Evolutionary conservation across 2,329 filamentous ascomycete genomes (phyloP).

Genomic region (Arthrobotrys entomopaga): DNA sequence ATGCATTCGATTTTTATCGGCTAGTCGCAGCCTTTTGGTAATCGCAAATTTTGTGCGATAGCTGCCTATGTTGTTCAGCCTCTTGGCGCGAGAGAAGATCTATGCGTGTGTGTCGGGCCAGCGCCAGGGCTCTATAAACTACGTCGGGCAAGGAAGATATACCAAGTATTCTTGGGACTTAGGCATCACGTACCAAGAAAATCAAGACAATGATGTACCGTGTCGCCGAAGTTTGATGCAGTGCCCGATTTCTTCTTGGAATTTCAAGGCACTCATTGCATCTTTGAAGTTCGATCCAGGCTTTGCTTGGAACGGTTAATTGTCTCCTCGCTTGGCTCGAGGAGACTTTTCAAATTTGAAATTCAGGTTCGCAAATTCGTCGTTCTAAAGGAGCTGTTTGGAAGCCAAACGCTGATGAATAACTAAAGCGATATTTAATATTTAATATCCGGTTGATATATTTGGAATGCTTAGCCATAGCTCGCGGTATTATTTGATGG

Average conservation of each 20-base stretch:
- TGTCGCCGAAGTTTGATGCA: slow-evolving; percentile 16
- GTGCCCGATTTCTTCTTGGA: slow-evolving; percentile 4
- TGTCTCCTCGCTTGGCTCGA: slow-evolving; percentile 12
- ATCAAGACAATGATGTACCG: slow-evolving; percentile 15
- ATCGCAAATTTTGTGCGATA: slow-evolving; percentile 27
- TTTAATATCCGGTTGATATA: slow-evolving; percentile 53
- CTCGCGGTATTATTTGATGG: slow-evolving; percentile 19
- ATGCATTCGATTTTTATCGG: slow-evolving; percentile 22
- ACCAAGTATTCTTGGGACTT: slow-evolving; percentile 25
- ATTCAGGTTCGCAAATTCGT: background rate
- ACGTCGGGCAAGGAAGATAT: background rate
- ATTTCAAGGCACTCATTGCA: slow-evolving; percentile 19
- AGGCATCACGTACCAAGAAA: slow-evolving; percentile 46
- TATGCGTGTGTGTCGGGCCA: no score
- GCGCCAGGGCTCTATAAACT: background rate
- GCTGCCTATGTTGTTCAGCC: background rate
- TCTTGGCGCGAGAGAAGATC: slow-evolving; percentile 32
- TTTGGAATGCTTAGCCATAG: slow-evolving; percentile 54
- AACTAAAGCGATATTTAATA: slow-evolving; percentile 32
- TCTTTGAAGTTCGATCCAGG: no score
- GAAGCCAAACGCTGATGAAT: slow-evolving; percentile 18
- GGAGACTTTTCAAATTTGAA: slow-evolving; percentile 12
- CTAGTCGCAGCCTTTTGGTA: slow-evolving; percentile 27
- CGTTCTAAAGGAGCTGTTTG: background rate
- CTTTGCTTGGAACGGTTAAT: background rate